Percentiles rank a stretch among this genome's conserved stretches.
Evolutionary conservation across 208 protist genomes (phyloP).

Genomic region (Leishmania arabica): DNA sequence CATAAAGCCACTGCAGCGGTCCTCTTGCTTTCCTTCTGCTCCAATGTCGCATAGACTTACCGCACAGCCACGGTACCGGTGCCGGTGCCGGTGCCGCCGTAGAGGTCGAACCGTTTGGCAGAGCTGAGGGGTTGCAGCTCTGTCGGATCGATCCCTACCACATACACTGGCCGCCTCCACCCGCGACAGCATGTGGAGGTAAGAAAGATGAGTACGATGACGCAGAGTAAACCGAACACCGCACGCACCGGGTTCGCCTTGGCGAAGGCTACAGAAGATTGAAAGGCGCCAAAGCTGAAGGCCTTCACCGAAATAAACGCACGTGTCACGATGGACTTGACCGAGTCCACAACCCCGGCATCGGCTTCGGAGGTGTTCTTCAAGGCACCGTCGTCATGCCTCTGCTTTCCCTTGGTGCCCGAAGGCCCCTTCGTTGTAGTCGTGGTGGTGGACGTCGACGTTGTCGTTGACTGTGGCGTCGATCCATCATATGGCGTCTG

Average conservation of each 20-base stretch:
- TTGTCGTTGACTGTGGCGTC: background rate
- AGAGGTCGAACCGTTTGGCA: conserved; percentile 15
- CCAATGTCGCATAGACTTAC: background rate
- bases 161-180: conserved; percentile 41
- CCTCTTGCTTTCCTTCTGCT: background rate
- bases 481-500: background rate
- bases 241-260: conserved; percentile 11
- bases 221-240: conserved; percentile 8
- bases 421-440: conserved; percentile 9
- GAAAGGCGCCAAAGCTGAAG: background rate
- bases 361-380: background rate
- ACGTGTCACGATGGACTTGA: background rate
- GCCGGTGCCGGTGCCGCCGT: conserved; percentile 30
- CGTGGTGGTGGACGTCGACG: background rate
- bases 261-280: background rate
- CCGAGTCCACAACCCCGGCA: background rate
- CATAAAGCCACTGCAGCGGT: background rate
- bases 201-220: conserved; percentile 20
- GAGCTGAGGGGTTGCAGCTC: conserved; percentile 47
- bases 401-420: conserved; percentile 3
- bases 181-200: conserved; percentile 23
- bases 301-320: conserved; percentile 6
- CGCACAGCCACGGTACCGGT: conserved; percentile 16
- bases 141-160: conserved; percentile 43
- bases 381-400: background rate